Evolutionary conservation across 2,329 filamentous ascomycete genomes (phyloP).

Genomic region (Lachnellula subtilissima): DNA sequence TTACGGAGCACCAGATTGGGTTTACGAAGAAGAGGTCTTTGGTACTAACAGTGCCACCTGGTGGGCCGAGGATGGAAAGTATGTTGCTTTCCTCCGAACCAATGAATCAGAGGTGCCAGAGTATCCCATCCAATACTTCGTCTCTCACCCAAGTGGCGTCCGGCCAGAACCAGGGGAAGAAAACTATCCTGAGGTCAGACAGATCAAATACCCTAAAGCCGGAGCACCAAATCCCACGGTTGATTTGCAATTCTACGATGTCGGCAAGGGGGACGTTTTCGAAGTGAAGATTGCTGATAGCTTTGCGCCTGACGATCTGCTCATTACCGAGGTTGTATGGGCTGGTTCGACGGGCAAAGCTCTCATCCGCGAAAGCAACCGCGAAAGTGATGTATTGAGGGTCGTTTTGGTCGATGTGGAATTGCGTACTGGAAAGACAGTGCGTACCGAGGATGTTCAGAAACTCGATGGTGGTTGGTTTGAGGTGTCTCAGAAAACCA

Average conservation of each 20-base stretch:
- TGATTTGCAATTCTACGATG: conserved; percentile 81
- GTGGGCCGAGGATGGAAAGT: conserved; percentile 91
- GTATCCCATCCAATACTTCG: conserved; percentile 89
- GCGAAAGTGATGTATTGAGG: conserved; percentile 86
- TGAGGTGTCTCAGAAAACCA: conserved; percentile 82
- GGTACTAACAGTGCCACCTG: conserved; percentile 77
- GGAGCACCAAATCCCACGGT: conserved; percentile 91
- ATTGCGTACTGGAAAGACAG: conserved; percentile 67
- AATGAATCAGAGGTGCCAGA: conserved; percentile 90
- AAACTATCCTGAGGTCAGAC: conserved; percentile 80
- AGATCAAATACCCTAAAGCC: conserved; percentile 97
- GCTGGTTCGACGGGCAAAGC: conserved; percentile 69
- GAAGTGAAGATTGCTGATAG: conserved; percentile 70
- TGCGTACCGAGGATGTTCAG: conserved; percentile 74
- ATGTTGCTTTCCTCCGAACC: conserved; percentile 85
- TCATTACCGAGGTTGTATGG: conserved; percentile 94
- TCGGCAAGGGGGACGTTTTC: conserved; percentile 72
- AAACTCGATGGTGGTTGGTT: conserved; percentile 96
- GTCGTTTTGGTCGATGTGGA: conserved; percentile 80
- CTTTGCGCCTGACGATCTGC: conserved; percentile 74
- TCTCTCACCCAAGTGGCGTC: conserved; percentile 77
- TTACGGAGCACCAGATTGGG: conserved; percentile 96
- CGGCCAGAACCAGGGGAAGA: conserved; percentile 67
- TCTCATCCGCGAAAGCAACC: conserved; percentile 86
- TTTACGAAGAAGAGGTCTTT: conserved; percentile 85